Percentiles rank a stretch among this genome's conserved stretches.
Evolutionary conservation across 129 eudicot species (phyloP).

Genomic region (Smallanthus sonchifolius): DNA sequence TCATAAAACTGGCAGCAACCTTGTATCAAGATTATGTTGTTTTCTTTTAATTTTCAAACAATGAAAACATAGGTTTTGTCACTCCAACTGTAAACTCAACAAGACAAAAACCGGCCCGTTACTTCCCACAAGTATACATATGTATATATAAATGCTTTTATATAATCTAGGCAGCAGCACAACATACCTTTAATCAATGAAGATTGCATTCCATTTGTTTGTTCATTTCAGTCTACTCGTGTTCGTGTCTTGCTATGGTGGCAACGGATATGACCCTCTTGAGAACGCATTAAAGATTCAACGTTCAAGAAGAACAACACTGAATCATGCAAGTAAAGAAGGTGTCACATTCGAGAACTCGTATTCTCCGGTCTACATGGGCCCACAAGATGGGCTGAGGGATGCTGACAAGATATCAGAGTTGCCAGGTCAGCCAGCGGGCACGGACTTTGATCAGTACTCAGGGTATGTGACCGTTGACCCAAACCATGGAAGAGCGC

Average conservation of each 20-base stretch:
- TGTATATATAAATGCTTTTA: conserved; percentile 9
- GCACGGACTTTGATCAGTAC: conserved; percentile 55
- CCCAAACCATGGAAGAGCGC: conserved; percentile 45
- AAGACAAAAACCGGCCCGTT: conserved; percentile 3
- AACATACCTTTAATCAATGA: conserved; percentile 21
- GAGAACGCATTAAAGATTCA: conserved; percentile 22
- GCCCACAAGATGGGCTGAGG: conserved; percentile 49
- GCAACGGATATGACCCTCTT: conserved; percentile 38
- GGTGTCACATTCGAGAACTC: background rate
- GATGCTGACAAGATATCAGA: conserved; percentile 45
- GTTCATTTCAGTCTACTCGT: conserved; percentile 28
- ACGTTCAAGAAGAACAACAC: conserved; percentile 11
- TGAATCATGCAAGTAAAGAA: background rate
- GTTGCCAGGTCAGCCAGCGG: conserved; percentile 67
- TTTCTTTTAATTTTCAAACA: conserved; percentile 3
- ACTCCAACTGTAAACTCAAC: conserved; percentile 7
- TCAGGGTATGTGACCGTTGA: conserved; percentile 75
- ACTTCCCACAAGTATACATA: conserved; percentile 11
- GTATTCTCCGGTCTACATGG: conserved; percentile 38
- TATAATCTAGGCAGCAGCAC: background rate
- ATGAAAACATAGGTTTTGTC: conserved; percentile 26
- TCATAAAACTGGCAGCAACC: conserved; percentile 10
- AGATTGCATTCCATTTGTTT: conserved; percentile 19
- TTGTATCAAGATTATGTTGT: conserved; percentile 11
- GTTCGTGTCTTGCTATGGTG: conserved; percentile 34